Base-by-base conservation (phyloP, 495 filamentous ascomycete species). In the Penicillium herquei region DNA sequence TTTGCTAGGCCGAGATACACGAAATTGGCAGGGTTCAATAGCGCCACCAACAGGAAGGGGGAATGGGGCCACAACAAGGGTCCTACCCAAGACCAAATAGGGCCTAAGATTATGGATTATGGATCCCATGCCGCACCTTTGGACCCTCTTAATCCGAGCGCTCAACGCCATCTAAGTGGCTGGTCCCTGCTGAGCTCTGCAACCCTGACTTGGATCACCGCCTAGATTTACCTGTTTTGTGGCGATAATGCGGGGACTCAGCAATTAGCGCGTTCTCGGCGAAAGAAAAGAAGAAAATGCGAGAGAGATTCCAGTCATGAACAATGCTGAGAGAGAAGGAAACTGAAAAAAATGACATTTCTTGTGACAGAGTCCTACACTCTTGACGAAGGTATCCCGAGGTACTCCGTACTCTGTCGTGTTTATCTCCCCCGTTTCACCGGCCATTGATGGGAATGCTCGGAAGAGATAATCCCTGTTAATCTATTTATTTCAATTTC, bases 191-290 rank as follows among this genome's bases (percentile, higher is more conserved):
- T 45, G 47, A 48, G 35, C 39, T 55, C 48, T 63, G 58, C 51
- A 62, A 62, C 52, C 62, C 58, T 57, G 55, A 49, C 31, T 53
- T 34, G 1, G 64, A 67, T 67, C 58, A 21, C 37, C 54, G 58
- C 12, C 54, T 55, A 33, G 39, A 48, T 18, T 56, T 62, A 6
- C 64, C 49, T 16, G 4, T 7, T 61, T 57, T 3, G 34, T 26
- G 21, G 21, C 21, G 39, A 56, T 14, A 43, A 59, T 66, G 57
- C 60, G 63, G 63, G 52, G 57, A 53, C 63, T 50, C 12, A 7
- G 16, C 39, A 26, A 41, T 54, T 54, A 55, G 63, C 39, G 58
- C 30, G 40, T 56, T 51, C 41, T 32, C 49, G n/a, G 13, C 34
- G 26, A 13, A 17, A 34, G 46, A 34, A 14, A 34, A 11, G 35